phyloP scores from a whole-genome alignment of 805 yeast species.

The Wickerhamomyces chambardii region DNA sequence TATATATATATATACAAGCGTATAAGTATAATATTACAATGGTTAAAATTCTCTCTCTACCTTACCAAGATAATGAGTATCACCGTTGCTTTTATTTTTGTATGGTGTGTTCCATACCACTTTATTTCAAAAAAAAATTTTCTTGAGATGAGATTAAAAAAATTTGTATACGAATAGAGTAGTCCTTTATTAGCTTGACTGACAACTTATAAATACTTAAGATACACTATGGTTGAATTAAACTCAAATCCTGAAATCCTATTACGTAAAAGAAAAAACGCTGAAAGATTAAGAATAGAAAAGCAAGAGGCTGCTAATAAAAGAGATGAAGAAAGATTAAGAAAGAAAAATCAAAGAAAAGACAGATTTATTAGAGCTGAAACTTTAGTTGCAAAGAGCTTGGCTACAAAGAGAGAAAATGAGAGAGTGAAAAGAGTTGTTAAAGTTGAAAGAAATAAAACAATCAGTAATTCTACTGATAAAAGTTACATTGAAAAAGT shows the following conservation, averaged over 20 bases:
- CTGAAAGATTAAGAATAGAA: constrained; percentile 63
- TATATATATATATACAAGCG: no score
- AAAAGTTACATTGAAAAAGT: constrained; percentile 24
- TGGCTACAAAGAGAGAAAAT: constrained; percentile 57
- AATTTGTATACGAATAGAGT: no score
- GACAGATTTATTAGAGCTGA: constrained; percentile 67
- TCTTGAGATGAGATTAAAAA: no score
- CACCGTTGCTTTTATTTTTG: no score
- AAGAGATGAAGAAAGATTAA: constrained; percentile 36
- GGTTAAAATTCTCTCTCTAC: no score
- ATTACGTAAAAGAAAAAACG: constrained; percentile 70
- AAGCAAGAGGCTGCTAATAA: constrained; percentile 58
- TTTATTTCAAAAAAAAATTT: no score
- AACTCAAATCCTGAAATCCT: constrained; percentile 72
- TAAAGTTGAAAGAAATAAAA: constrained; percentile 35
- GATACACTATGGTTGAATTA: constrained; percentile 31
- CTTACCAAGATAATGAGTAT: no score
- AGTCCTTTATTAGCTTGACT: no score
- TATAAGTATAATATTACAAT: no score
- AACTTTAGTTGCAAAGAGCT: constrained; percentile 55
- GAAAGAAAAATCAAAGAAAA: constrained; percentile 30
- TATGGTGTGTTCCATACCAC: no score
- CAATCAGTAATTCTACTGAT: constrained; percentile 17
- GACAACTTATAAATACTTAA: no score
- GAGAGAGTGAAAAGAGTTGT: constrained; percentile 59